Evolutionary conservation across 2,329 filamentous ascomycete species (phyloP).

Genomic region (Claviceps spartinae): DNA sequence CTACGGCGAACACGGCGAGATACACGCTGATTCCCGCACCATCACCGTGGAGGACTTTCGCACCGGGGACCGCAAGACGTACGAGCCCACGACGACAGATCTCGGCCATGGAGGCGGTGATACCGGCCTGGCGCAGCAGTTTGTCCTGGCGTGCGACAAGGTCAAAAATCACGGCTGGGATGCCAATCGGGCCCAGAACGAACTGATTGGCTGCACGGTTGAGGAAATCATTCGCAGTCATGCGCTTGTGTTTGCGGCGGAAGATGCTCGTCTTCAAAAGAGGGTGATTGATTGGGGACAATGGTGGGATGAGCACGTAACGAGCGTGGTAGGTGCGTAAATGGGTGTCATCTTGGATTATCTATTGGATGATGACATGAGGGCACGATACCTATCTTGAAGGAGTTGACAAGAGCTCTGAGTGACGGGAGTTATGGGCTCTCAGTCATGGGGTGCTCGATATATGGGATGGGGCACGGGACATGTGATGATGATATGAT

Average conservation of each 20-base stretch:
- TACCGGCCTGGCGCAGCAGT: conserved; percentile 58
- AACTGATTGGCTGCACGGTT: conserved; percentile 66
- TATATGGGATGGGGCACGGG: no score
- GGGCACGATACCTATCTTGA: no score
- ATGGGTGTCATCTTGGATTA: neutral
- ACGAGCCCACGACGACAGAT: conserved; percentile 20
- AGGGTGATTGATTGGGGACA: conserved; percentile 59
- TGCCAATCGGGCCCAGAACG: conserved; percentile 57
- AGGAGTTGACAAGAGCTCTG: no score
- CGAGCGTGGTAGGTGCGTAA: neutral
- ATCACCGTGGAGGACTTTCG: conserved; percentile 58
- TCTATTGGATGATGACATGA: no score
- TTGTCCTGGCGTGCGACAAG: conserved; percentile 66
- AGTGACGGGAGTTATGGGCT: no score
- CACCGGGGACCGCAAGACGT: conserved; percentile 19
- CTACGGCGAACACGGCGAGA: conserved; percentile 77
- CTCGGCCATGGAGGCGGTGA: conserved; percentile 28
- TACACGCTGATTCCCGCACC: conserved; percentile 66
- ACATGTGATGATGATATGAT: no score
- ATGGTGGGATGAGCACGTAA: conserved; percentile 51
- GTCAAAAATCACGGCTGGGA: conserved; percentile 59
- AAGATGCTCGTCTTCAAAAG: conserved; percentile 61
- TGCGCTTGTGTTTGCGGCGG: conserved; percentile 85
- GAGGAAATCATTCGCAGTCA: conserved; percentile 85
- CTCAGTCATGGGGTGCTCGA: no score